Percentiles rank a stretch among this genome's conserved stretches.
Conservation (phyloP, 495 filamentous ascomycete species). For the Neurospora tetrasperma region DNA sequence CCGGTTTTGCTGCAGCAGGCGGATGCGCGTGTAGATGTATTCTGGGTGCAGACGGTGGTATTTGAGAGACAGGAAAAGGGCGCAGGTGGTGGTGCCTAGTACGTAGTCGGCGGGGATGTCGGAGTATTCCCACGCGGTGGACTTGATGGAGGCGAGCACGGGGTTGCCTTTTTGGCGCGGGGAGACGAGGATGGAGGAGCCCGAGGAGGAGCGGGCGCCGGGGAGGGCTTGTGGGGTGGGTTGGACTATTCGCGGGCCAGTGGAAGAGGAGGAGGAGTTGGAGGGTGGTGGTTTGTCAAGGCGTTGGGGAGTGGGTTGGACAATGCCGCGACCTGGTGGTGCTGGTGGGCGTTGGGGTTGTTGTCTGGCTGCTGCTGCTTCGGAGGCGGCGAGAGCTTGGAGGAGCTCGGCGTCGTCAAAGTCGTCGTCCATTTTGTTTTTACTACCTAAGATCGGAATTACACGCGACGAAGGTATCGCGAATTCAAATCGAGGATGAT, state of each 20-base stretch:
- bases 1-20: conserved; percentile 56
- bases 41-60: conserved; percentile 97
- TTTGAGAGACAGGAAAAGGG: conserved; percentile 82
- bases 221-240: conserved; percentile 78
- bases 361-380: conserved; percentile 7
- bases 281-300: conserved; percentile 33
- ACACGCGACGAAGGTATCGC: not conserved
- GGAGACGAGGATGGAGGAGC: conserved; percentile 77
- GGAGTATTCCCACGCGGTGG: conserved; percentile 91
- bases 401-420: conserved; percentile 52
- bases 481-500: not conserved
- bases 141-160: conserved; percentile 68
- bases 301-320: conserved; percentile 35
- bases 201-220: conserved; percentile 40
- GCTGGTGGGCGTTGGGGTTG: conserved; percentile 23
- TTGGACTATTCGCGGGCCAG: conserved; percentile 56
- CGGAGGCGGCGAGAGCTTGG: conserved; percentile 37
- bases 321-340: conserved; percentile 17
- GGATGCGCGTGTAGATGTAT: conserved; percentile 92
- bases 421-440: conserved; percentile 41
- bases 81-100: conserved; percentile 78
- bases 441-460: not conserved
- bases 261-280: conserved; percentile 7
- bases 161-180: conserved; percentile 87
- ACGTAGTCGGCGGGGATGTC: conserved; percentile 92